Conservation (phyloP, 768 basidiomycete genomes). For the Pleurotus djamor region DNA sequence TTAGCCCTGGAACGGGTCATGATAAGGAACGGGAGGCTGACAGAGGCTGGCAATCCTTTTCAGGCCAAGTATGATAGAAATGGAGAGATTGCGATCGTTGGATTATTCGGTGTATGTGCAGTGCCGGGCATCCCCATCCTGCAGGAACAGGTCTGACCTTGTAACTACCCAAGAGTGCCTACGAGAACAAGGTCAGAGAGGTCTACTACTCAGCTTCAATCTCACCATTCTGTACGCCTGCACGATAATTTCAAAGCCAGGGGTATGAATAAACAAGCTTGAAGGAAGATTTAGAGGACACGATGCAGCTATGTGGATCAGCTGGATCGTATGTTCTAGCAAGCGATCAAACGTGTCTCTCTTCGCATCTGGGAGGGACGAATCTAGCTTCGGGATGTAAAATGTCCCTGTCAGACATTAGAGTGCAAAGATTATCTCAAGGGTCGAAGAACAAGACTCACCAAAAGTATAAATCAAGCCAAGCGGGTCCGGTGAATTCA, state of each 20-base stretch:
- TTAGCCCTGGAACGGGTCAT: neutral
- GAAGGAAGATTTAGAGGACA: too few relatives aligned
- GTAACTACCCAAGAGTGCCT: neutral
- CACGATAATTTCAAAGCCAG: too few relatives aligned
- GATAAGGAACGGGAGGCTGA: neutral
- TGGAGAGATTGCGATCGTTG: neutral
- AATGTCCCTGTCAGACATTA: neutral
- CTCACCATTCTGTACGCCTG: too few relatives aligned
- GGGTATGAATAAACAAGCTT: too few relatives aligned
- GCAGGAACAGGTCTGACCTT: neutral
- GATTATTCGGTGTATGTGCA: neutral
- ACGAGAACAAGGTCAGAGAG: too few relatives aligned
- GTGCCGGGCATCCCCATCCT: neutral
- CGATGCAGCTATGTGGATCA: too few relatives aligned
- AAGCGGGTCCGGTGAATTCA: neutral
- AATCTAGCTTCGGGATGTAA: too few relatives aligned
- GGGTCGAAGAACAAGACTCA: conserved; percentile 1
- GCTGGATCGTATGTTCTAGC: too few relatives aligned
- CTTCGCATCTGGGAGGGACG: too few relatives aligned
- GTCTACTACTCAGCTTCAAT: too few relatives aligned
- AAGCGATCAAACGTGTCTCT: too few relatives aligned
- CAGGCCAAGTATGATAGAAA: neutral
- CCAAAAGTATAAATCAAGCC: neutral
- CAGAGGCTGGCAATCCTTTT: neutral
- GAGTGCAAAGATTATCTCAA: neutral